phyloP scores from a whole-genome alignment of 495 filamentous ascomycete species.

The Neurospora africana region DNA sequence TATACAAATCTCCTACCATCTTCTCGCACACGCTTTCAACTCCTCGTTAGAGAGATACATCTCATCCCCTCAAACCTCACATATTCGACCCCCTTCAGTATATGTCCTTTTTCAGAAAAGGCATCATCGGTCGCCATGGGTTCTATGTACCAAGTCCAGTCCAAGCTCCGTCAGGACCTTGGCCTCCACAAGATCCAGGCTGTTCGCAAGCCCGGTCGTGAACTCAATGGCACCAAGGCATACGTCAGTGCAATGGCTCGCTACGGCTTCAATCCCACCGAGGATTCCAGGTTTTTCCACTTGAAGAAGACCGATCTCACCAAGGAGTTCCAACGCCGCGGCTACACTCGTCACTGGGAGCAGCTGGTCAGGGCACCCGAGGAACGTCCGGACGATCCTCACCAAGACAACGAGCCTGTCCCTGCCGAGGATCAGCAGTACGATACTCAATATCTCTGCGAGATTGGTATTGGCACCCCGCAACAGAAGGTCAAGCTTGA shows the following conservation, averaged over 20 bases:
- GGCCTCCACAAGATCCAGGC: slow-evolving; percentile 40
- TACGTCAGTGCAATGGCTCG: slow-evolving; percentile 62
- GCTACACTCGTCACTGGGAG: slow-evolving; percentile 32
- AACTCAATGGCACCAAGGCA: slow-evolving; percentile 58
- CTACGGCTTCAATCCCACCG: slow-evolving; percentile 59
- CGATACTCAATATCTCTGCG: slow-evolving; percentile 58
- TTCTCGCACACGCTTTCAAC: not conserved
- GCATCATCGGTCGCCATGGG: slow-evolving; percentile 17
- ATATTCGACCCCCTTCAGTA: not conserved
- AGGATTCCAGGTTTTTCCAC: slow-evolving; percentile 40
- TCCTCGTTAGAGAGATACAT: not conserved
- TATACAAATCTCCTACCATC: not conserved
- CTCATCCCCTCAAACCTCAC: not conserved
- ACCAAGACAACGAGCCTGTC: slow-evolving; percentile 22
- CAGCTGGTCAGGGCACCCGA: slow-evolving; percentile 32
- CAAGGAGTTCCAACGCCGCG: slow-evolving; percentile 7
- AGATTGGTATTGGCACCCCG: slow-evolving; percentile 58
- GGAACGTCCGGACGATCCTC: not conserved
- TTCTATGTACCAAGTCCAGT: slow-evolving; percentile 22
- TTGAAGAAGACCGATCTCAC: slow-evolving; percentile 24
- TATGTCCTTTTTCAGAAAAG: not conserved
- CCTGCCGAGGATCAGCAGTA: slow-evolving; percentile 65
- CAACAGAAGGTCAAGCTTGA: slow-evolving; percentile 55
- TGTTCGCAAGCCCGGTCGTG: slow-evolving; percentile 50
- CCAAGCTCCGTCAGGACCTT: slow-evolving; percentile 22